Evolutionary conservation across 495 filamentous ascomycete genomes (phyloP), one percentile per base, ranked within the genome.

Genomic region (Penicillium roqueforti): DNA sequence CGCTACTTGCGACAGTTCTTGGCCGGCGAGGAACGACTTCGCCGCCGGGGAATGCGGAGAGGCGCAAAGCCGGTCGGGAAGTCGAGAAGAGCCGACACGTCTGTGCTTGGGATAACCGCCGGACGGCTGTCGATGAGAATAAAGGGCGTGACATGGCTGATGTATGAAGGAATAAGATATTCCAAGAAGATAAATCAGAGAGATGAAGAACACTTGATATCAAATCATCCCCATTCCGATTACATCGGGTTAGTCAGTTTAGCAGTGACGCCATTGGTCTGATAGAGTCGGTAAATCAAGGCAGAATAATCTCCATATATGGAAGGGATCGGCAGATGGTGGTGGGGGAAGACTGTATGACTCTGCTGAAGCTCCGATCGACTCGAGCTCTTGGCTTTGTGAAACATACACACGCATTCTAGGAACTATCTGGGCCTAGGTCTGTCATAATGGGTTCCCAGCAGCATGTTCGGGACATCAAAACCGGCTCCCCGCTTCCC

Each of bases 41-140:
- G 54, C 57, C 54, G 54, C 39, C 61, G 59, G 64, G 60, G 34
- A 63, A 66, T 72, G 71, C 66, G 62, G 72, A 73, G 65, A 76
- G 60, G 53, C 57, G 63, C 53, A 48, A 47, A 34, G 55, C 49
- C 25, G 66, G 57, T 43, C 58, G 60, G 34, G 62, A 62, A n/a
- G 66, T 60, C 18, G 69, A 70, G 53, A 68, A 57, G 58, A 62
- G 41, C 22, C 52, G 54, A 47, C 53, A 53, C 40, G 48, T 46
- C 23, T 52, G 59, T 28, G 50, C 40, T 25, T 66, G 60, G 5
- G 60, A 63, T 38, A 74, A 23, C 45, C 52, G 62, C 13, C 66
- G 64, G 11, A 52, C 54, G 20, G 56, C 54, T 25, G 54, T 48
- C 6, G 65, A 59, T 32, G 61, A 62, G 31, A 69, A 19, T 0